Evolutionary conservation across 2,329 filamentous ascomycete species (phyloP), one percentile per base, ranked within the genome.

Genomic region (Fusarium penzigii): DNA sequence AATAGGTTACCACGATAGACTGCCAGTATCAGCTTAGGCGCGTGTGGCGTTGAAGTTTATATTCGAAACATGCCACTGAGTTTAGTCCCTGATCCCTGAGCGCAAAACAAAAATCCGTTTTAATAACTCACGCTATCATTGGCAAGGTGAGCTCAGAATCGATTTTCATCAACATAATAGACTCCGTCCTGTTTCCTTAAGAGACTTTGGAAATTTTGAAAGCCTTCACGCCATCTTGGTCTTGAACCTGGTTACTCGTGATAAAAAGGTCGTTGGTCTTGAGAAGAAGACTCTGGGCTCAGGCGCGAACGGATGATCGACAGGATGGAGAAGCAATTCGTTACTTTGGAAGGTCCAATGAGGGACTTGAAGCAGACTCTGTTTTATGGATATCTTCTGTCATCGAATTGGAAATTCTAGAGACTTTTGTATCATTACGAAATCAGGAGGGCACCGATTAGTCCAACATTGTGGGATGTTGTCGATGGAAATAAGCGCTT

Each of bases 61-160:
- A 72, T 72, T 17, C 55, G 55, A 14, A 65, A 63, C 7, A 73
- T 59, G 2, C 68, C 65, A 12, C 67, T 62, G 0, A 52, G 17
- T 0, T 12, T 45, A 2, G 52, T 51, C 17, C 46, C 12, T 4
- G 63, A 58, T 8, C 75, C 74, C 49, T 76, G 74, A 0, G 69
- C 68, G 55, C 73, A 76, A 51, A 75, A 70, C 8, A 76, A 60
- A 10, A 76, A 50, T 16, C 68, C 61, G 13, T 69, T 65, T 5
- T 64, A 51, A 62, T 75, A 75, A 49, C 78, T 79, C 46, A 77
- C 70, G 10, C 74, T 77, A 14, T 77, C 77, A 48, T 79, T 80
- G 12, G 70, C 72, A 73, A 79, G 1, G 76, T 64, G 5, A 63
- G 55, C 4, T 63, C 63, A 4, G 58, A 54, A 17, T 56, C n/a